phyloP scores from a whole-genome alignment of 73 alveolate species.

The Loxodes magnus region DNA sequence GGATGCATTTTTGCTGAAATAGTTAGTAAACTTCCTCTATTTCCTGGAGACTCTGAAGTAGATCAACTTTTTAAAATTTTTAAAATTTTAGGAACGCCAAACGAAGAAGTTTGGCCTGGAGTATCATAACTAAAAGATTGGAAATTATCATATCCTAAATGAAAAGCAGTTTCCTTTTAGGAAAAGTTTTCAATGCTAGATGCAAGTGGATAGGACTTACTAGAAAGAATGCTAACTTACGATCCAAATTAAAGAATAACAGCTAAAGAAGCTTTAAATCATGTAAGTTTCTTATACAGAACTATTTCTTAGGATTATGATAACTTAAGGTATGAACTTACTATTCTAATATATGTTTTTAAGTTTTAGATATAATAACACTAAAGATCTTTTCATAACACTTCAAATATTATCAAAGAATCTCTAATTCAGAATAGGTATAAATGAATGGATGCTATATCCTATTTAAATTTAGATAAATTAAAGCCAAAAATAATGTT shows the following conservation, averaged over 20 bases:
- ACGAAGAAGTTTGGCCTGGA: slow-evolving; percentile 67
- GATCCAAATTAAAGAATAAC: slow-evolving; percentile 1
- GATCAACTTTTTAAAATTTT: slow-evolving; percentile 80
- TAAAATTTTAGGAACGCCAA: slow-evolving; percentile 72
- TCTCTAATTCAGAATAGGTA: no score
- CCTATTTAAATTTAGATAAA: no score
- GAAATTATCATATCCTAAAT: slow-evolving; percentile 66
- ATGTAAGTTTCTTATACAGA: neutral
- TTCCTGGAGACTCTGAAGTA: slow-evolving; percentile 76
- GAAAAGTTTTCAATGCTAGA: neutral
- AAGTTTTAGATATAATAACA: no score
- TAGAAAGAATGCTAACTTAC: neutral
- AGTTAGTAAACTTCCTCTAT: slow-evolving; percentile 61
- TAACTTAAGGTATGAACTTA: no score
- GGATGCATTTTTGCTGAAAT: slow-evolving; percentile 92
- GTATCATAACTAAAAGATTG: slow-evolving; percentile 47
- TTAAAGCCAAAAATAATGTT: no score
- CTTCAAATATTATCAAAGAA: no score
- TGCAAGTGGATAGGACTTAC: slow-evolving; percentile 7
- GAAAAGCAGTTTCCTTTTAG: slow-evolving; percentile 3
- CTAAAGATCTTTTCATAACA: no score
- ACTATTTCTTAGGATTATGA: no score
- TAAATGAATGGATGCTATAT: no score
- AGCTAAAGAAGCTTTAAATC: slow-evolving; percentile 1
- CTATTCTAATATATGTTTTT: no score